Conservation (phyloP, 208 protist species). For the Acanthamoeba lenticulata region DNA sequence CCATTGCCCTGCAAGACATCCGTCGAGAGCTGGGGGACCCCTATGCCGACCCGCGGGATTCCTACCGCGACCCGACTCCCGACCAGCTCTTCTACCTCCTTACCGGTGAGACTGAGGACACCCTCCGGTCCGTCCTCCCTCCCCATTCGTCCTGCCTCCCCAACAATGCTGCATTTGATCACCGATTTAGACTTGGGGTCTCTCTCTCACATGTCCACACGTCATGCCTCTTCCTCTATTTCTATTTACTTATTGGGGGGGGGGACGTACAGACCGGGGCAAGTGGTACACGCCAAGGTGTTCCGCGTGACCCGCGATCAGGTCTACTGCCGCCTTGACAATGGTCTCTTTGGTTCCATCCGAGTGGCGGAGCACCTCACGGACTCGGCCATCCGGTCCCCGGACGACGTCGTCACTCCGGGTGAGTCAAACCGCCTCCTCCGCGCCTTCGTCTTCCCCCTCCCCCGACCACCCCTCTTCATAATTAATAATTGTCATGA, state of each 20-base stretch:
- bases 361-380: background rate
- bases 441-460: background rate
- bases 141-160: too few species aligned
- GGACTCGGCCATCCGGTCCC: background rate
- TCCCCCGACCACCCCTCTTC: too few species aligned
- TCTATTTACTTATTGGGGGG: background rate
- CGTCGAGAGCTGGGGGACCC: slow-evolving; percentile 72
- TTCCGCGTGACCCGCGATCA: background rate
- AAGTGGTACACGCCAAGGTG: background rate
- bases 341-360: background rate
- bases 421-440: background rate
- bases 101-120: slow-evolving; percentile 67
- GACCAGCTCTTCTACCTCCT: slow-evolving; percentile 72
- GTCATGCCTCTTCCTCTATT: background rate
- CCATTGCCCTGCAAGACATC: slow-evolving; percentile 73
- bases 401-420: background rate
- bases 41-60: slow-evolving; percentile 73
- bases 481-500: background rate
- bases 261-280: background rate
- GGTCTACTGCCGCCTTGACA: background rate
- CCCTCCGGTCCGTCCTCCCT: background rate
- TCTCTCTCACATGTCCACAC: too few species aligned
- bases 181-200: too few species aligned
- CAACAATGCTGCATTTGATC: too few species aligned
- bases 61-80: slow-evolving; percentile 7